Conservation (phyloP, 768 basidiomycete species). For the Pleurotus tuber-regium region DNA sequence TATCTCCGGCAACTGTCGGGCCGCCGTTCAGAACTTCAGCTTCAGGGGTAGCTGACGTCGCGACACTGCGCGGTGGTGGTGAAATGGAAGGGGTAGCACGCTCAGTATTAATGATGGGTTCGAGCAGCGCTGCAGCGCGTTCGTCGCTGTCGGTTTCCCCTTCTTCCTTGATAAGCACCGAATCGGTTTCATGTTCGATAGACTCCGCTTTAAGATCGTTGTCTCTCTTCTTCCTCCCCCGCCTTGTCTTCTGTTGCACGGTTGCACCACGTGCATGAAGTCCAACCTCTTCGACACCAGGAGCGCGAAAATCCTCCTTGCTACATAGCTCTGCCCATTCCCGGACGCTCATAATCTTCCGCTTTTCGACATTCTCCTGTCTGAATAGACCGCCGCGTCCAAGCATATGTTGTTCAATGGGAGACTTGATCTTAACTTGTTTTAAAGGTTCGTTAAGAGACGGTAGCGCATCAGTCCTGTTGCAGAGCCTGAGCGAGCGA, state of each 20-base stretch:
- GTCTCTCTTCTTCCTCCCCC: slow-evolving; percentile 40
- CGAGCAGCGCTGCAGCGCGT: slow-evolving; percentile 1
- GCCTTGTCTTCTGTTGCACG: slow-evolving; percentile 28
- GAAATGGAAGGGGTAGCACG: slow-evolving; percentile 14
- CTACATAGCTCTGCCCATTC: slow-evolving; percentile 83
- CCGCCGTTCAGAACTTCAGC: slow-evolving; percentile 15
- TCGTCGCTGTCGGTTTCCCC: slow-evolving; percentile 32
- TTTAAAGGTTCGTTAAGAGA: slow-evolving; percentile 68
- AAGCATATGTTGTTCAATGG: slow-evolving; percentile 92
- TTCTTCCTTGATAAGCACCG: slow-evolving; percentile 47
- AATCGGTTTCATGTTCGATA: slow-evolving; percentile 38
- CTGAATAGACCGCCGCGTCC: slow-evolving; percentile 86
- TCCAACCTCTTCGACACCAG: slow-evolving; percentile 68
- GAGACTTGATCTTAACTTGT: slow-evolving; percentile 75
- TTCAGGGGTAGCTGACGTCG: slow-evolving; percentile 26
- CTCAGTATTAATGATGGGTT: background rate
- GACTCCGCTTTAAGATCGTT: slow-evolving; percentile 36
- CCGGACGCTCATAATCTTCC: slow-evolving; percentile 76
- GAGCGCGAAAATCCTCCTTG: slow-evolving; percentile 71
- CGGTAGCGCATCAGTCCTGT: slow-evolving; percentile 71
- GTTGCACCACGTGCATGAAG: slow-evolving; percentile 41
- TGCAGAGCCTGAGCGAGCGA: slow-evolving; percentile 24
- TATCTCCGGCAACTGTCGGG: slow-evolving; percentile 13
- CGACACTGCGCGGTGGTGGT: slow-evolving; percentile 42
- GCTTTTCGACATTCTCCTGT: slow-evolving; percentile 88